Percentiles rank a stretch among this genome's conserved stretches.
These are phyloP conservation scores for Cladobotryum protrusum DNA, from an alignment of 2,329 filamentous ascomycete genomes.

Conservation along the genomic window DNA sequence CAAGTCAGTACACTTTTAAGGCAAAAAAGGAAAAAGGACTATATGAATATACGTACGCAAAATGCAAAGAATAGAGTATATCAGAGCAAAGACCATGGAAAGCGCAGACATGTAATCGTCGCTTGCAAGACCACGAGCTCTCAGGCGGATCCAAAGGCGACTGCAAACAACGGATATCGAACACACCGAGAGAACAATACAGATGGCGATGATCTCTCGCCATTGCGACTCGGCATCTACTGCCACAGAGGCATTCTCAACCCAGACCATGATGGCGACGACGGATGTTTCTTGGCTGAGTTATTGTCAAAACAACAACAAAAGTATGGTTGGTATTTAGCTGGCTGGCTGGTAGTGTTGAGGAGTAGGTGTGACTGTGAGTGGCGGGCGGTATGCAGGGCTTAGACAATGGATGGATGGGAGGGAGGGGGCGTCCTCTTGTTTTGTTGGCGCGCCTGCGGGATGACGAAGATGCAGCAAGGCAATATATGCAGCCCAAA, in stretches of 20 bases:
- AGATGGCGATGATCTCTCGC: conserved; percentile 43
- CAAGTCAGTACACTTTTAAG: neutral
- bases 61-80: conserved; percentile 46
- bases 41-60: conserved; percentile 31
- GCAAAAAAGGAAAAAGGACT: neutral
- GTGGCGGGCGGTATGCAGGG: no score
- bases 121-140: conserved; percentile 36
- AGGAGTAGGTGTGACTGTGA: no score
- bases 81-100: conserved; percentile 39
- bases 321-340: neutral
- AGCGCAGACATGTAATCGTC: conserved; percentile 41
- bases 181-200: conserved; percentile 36
- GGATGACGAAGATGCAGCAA: no score
- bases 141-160: conserved; percentile 37
- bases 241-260: conserved; percentile 41
- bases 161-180: conserved; percentile 36
- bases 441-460: no score
- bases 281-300: neutral
- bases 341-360: neutral
- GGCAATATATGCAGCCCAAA: no score
- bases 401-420: no score
- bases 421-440: no score
- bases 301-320: neutral
- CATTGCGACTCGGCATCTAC: conserved; percentile 43
- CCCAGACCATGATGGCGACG: conserved; percentile 39